Evolutionary conservation across 2,329 filamentous ascomycete genomes (phyloP).

Genomic region (Sporothrix humicola): DNA sequence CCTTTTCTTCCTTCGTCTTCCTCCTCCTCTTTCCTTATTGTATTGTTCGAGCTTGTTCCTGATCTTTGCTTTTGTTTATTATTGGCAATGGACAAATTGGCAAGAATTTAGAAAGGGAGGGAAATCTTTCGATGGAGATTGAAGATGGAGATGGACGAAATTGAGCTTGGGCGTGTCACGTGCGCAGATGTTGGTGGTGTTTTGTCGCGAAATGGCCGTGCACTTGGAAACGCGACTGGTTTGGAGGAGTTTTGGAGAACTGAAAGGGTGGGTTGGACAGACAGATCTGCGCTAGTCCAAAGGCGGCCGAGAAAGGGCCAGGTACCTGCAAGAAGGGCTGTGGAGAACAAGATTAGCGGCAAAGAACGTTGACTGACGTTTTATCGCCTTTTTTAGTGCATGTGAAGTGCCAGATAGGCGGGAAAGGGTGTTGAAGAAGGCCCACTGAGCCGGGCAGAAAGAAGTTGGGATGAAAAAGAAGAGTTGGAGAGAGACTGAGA

Average conservation of each 20-base stretch:
- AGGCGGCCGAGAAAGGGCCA: conserved; percentile 23
- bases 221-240: conserved; percentile 25
- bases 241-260: background rate
- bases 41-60: background rate
- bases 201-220: conserved; percentile 24
- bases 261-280: background rate
- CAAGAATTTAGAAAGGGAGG: background rate
- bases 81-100: background rate
- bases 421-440: conserved; percentile 5
- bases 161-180: conserved; percentile 17
- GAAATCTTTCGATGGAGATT: background rate
- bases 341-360: conserved; percentile 19
- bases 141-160: background rate
- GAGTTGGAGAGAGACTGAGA: background rate
- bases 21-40: background rate
- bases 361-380: conserved; percentile 9
- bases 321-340: background rate
- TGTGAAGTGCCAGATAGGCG: background rate
- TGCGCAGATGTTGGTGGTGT: background rate
- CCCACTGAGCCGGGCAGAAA: background rate
- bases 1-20: background rate
- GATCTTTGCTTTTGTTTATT: background rate
- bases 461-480: background rate
- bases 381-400: conserved; percentile 1
- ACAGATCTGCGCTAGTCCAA: conserved; percentile 31